Evolutionary conservation across 2,329 filamentous ascomycete genomes (phyloP), one percentile per base, ranked within the genome.

Genomic region (Cryphonectria radicalis): DNA sequence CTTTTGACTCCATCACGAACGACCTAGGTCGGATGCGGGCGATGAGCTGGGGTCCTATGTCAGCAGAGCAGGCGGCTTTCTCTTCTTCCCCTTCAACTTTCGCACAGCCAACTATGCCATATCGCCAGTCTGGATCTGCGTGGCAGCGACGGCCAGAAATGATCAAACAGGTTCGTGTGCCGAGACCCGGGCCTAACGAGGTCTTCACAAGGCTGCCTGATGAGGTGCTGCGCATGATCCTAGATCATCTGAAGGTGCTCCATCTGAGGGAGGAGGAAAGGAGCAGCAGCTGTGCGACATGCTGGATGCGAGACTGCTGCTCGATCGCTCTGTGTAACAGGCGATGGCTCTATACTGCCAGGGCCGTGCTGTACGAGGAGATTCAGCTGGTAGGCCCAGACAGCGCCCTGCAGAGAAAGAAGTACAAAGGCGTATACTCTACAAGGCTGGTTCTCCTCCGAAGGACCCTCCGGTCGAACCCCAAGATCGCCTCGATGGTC

Each of bases 271-370:
- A 79, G 19, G 79, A 78, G 8, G 76, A 79, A 19, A 79, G 80
- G 3, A 86, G 84, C 73, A 79, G 80, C 46, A 89, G 88, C 78
- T 91, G 89, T 76, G 84, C 88, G 22, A 91, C 89, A 25, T 91
- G 89, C 77, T 90, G 87, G 86, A 89, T 90, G 87, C 83, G 89
- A 65, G 89, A 91, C 75, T 79, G 86, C 42, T 87, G 84, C 74
- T 84, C 83, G 59, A 77, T 90, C 57, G 82, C 85, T 14, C 70
- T 88, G 14, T 81, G 83, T 53, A 86, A 84, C 22, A 84, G 83
- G 73, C 89, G 86, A 75, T 86, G 87, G 80, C 81, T 85, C 75
- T 84, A 83, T 73, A 84, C 83, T 57, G 87, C 87, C 8, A 83
- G 85, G 28, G 78, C 80, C 28, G 84, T 84, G 19, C 77, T 90